Conservation (phyloP, 1,284 basidiomycete genomes). For the Ganoderma resinaceum region DNA sequence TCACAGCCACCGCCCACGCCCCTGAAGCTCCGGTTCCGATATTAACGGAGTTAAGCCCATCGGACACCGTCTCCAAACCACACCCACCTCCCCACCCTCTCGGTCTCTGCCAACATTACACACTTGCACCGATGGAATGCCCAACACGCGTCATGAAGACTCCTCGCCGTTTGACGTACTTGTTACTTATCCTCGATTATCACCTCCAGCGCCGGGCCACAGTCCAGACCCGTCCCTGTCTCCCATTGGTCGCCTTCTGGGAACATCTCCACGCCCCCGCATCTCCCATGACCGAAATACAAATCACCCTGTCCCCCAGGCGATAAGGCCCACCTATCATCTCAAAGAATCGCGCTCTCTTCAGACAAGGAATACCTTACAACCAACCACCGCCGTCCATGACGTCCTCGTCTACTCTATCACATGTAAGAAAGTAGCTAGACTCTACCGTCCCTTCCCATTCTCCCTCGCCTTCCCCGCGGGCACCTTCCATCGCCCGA, state of each 20-base stretch:
- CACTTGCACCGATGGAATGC: background rate
- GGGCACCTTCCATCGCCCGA: constrained; percentile 67
- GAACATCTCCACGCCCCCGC: background rate
- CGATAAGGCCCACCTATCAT: background rate
- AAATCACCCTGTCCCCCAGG: background rate
- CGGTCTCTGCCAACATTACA: background rate
- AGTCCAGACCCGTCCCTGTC: background rate
- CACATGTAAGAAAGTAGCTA: background rate
- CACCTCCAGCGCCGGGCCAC: background rate
- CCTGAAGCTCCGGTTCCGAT: background rate
- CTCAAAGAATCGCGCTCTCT: background rate
- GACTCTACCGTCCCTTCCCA: background rate
- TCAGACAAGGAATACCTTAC: background rate
- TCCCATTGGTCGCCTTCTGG: background rate
- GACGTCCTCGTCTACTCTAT: background rate
- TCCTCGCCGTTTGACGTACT: background rate
- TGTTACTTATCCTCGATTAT: background rate
- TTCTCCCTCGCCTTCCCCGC: constrained; percentile 1
- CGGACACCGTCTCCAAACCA: background rate
- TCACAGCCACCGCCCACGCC: constrained; percentile 4
- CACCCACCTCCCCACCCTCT: background rate
- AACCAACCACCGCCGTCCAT: background rate
- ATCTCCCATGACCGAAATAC: background rate
- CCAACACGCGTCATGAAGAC: background rate
- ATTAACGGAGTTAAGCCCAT: background rate